Conservation (phyloP, 805 yeast species). For the Kluyveromyces siamensis region DNA sequence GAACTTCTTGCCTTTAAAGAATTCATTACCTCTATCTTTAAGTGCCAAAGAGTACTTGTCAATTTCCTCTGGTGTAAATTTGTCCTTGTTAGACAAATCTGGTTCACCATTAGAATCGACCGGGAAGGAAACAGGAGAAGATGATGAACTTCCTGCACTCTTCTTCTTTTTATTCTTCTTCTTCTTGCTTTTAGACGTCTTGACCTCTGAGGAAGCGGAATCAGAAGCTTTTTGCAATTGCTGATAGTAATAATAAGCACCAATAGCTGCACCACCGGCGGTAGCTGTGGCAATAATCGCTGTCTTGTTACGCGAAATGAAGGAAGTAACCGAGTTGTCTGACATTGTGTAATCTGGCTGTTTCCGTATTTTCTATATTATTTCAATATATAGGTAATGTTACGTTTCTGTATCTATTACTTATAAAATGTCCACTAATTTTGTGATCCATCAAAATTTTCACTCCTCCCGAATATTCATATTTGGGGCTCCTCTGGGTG, state of each 20-base stretch:
- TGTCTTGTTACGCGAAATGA: slow-evolving; percentile 40
- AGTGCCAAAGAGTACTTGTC: slow-evolving; percentile 61
- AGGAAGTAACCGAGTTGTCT: slow-evolving; percentile 22
- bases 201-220: slow-evolving; percentile 13
- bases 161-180: slow-evolving; percentile 28
- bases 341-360: not conserved
- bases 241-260: slow-evolving; percentile 46
- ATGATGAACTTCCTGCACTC: slow-evolving; percentile 27
- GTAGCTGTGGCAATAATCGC: slow-evolving; percentile 55
- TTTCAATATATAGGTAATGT: too few species aligned
- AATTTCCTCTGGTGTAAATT: slow-evolving; percentile 42
- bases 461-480: not conserved
- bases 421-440: not conserved
- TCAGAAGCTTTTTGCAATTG: slow-evolving; percentile 22
- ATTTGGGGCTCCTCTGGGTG: not conserved
- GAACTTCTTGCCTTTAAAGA: slow-evolving; percentile 61
- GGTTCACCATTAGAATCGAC: slow-evolving; percentile 51
- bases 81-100: slow-evolving; percentile 35
- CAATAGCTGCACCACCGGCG: slow-evolving; percentile 55
- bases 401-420: not conserved
- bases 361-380: not conserved
- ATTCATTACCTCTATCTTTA: slow-evolving; percentile 83
- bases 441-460: not conserved
- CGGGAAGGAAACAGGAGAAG: slow-evolving; percentile 37
- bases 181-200: slow-evolving; percentile 28